Percentiles rank a stretch among this genome's conserved stretches.
phyloP scores from a whole-genome alignment of 768 basidiomycete species.

The Lactifluus piperatus region DNA sequence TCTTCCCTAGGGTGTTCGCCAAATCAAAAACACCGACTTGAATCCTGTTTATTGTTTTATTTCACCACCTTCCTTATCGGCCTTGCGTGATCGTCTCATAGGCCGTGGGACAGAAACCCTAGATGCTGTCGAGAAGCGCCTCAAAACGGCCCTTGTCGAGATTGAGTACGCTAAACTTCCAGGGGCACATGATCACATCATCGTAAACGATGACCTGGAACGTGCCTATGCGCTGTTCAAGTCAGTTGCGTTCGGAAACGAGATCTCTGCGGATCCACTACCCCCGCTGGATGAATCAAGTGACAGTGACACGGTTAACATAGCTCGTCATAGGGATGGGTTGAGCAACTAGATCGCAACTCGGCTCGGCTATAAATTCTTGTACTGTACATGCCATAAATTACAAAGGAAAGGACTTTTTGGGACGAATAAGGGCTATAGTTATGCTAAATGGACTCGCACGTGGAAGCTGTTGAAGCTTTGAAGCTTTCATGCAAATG shows the following conservation, averaged over 20 bases:
- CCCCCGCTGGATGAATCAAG: conserved; percentile 52
- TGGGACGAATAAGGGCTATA: not conserved
- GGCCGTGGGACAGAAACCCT: conserved; percentile 81
- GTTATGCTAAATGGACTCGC: not conserved
- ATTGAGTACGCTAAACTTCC: conserved; percentile 76
- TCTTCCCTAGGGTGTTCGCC: conserved; percentile 68
- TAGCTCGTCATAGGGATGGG: too few species aligned
- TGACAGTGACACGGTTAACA: too few species aligned
- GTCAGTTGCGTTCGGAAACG: conserved; percentile 64
- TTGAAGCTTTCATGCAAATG: not conserved
- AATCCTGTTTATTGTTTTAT: conserved; percentile 89
- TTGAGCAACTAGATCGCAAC: too few species aligned
- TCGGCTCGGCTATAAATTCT: not conserved
- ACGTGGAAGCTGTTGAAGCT: not conserved
- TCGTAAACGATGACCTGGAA: conserved; percentile 88
- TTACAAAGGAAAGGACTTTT: conserved; percentile 1
- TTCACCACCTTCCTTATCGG: conserved; percentile 73
- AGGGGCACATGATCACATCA: conserved; percentile 67
- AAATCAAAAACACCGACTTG: conserved; percentile 76
- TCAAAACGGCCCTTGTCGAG: conserved; percentile 71
- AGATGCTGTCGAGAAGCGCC: conserved; percentile 59
- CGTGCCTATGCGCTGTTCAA: conserved; percentile 73
- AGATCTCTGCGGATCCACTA: conserved; percentile 48
- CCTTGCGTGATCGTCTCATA: conserved; percentile 60
- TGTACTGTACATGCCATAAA: not conserved